A percentile compares a stretch with the other conserved stretches of the same genome.
phyloP scores from a whole-genome alignment of 2,329 filamentous ascomycete species.

The Dryadomyces quercus-mongolicae region DNA sequence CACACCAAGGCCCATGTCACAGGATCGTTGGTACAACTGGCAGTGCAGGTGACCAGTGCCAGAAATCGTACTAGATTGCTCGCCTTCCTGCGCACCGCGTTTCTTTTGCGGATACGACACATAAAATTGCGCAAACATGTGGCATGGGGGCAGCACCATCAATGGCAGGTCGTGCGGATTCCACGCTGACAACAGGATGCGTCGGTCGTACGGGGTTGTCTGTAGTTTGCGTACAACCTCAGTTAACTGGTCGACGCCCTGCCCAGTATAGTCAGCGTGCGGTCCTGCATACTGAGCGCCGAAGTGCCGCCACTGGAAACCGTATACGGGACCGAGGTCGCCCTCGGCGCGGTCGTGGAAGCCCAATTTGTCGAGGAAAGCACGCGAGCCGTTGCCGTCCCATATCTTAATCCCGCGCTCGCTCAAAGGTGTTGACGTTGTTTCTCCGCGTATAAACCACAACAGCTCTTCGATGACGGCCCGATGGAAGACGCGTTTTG shows the following conservation, averaged over 20 bases:
- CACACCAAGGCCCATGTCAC: conserved; percentile 94
- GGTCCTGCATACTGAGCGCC: conserved; percentile 79
- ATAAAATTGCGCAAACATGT: conserved; percentile 97
- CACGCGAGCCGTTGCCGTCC: conserved; percentile 91
- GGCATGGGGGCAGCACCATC: conserved; percentile 90
- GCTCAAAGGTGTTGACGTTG: conserved; percentile 64
- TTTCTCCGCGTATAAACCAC: conserved; percentile 85
- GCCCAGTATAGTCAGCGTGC: conserved; percentile 67
- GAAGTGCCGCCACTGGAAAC: conserved; percentile 98
- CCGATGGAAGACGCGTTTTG: conserved; percentile 88
- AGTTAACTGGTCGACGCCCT: conserved; percentile 87
- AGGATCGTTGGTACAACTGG: conserved; percentile 83
- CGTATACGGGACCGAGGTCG: conserved; percentile 90
- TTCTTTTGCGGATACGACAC: conserved; percentile 56
- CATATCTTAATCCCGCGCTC: conserved; percentile 87
- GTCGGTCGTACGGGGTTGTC: conserved; percentile 72
- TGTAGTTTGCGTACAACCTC: conserved; percentile 81
- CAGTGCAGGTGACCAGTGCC: conserved; percentile 61
- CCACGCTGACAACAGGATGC: conserved; percentile 89
- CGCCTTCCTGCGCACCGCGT: conserved; percentile 13
- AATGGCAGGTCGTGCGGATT: conserved; percentile 75
- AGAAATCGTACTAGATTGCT: background rate
- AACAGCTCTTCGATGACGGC: conserved; percentile 87
- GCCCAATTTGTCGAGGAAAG: conserved; percentile 77
- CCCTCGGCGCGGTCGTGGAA: conserved; percentile 71